Evolutionary conservation across 768 basidiomycete genomes (phyloP).

Genomic region (Boletus subparvulus): DNA sequence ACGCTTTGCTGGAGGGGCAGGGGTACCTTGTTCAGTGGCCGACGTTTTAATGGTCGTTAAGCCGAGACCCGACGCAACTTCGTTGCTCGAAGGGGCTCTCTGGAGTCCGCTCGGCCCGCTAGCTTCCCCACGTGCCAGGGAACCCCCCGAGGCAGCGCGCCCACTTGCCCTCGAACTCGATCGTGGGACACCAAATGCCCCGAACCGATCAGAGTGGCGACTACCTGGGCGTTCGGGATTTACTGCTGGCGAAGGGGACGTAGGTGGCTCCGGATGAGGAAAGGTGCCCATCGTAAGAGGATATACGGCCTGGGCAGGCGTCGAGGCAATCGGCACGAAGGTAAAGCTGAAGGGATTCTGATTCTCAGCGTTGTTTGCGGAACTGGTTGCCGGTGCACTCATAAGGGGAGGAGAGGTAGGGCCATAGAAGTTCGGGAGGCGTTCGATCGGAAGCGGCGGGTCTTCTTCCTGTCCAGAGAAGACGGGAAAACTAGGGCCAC

Average conservation of each 20-base stretch:
- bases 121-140: conserved; percentile 26
- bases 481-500: conserved; percentile 46
- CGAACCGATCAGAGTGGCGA: conserved; percentile 34
- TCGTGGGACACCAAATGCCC: conserved; percentile 34
- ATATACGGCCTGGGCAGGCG: conserved; percentile 45
- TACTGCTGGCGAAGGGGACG: conserved; percentile 33
- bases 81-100: conserved; percentile 42
- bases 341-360: conserved; percentile 53
- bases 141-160: conserved; percentile 28
- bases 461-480: conserved; percentile 46
- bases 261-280: conserved; percentile 36
- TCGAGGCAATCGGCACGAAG: conserved; percentile 52
- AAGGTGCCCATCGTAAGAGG: conserved; percentile 38
- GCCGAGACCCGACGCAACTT: conserved; percentile 45
- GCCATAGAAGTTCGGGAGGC: conserved; percentile 52
- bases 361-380: conserved; percentile 53
- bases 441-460: conserved; percentile 51
- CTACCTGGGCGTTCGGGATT: conserved; percentile 34
- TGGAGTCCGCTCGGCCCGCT: conserved; percentile 29
- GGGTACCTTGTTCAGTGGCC: conserved; percentile 40
- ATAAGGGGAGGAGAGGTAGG: conserved; percentile 41
- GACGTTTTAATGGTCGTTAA: conserved; percentile 39
- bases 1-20: conserved; percentile 50
- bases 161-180: conserved; percentile 39
- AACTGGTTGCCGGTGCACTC: conserved; percentile 40